phyloP scores from a whole-genome alignment of 352 stramenopile genomes.

The Blastocystis sp. region DNA sequence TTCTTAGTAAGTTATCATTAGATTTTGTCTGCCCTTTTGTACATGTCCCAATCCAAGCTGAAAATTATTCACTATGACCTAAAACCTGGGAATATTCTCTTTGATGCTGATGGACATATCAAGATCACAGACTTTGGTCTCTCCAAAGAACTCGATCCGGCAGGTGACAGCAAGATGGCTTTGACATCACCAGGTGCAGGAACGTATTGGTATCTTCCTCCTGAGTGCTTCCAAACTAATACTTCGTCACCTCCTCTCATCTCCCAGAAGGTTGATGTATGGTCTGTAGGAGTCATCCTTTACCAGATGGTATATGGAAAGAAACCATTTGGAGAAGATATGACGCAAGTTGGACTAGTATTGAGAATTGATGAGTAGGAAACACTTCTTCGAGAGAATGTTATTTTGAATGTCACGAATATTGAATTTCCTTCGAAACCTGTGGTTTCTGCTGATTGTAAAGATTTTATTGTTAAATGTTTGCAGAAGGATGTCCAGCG shows the following conservation, averaged over 20 bases:
- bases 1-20: not conserved
- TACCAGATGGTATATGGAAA: constrained; percentile 88
- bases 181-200: constrained; percentile 86
- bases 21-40: constrained; percentile 30
- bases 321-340: constrained; percentile 85
- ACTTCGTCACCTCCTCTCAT: constrained; percentile 71
- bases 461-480: constrained; percentile 83
- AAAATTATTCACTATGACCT: constrained; percentile 88
- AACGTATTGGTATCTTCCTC: constrained; percentile 91
- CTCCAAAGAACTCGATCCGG: constrained; percentile 79
- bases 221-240: constrained; percentile 83
- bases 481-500: constrained; percentile 78
- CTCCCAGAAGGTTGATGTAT: constrained; percentile 78
- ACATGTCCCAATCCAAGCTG: constrained; percentile 26
- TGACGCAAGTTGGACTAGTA: constrained; percentile 77
- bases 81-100: constrained; percentile 88
- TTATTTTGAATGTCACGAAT: constrained; percentile 80
- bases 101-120: constrained; percentile 82
- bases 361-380: constrained; percentile 68
- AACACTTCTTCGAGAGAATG: constrained; percentile 74
- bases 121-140: constrained; percentile 89
- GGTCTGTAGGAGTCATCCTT: constrained; percentile 87
- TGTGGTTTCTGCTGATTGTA: constrained; percentile 78
- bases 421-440: constrained; percentile 78
- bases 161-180: constrained; percentile 78